Base-by-base conservation (phyloP, 2,329 filamentous ascomycete species). In the Furcasterigmium sp. region DNA sequence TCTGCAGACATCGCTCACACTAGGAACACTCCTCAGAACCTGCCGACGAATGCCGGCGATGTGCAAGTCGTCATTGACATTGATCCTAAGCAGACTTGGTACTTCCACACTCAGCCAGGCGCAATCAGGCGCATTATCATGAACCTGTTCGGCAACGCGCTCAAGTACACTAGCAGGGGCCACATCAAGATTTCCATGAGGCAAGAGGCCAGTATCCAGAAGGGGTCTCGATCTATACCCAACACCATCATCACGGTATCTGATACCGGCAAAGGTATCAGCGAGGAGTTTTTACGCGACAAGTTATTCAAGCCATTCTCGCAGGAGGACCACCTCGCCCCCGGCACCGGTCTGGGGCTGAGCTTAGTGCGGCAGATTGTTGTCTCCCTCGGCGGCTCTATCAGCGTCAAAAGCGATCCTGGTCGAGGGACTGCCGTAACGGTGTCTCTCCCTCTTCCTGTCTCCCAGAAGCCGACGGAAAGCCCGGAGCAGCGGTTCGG, bases 201-300 rank as follows among this genome's bases (percentile, higher is more conserved):
- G 36, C 45, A 51, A 11, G 46, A 51, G 29, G 48, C 48, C 21
- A 50, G 49, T 26, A 49, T 20, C 25, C 45, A 5, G 44, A 55
- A 10, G 44, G 40, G 7, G 43, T 48, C 25, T 46, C 53, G 35
- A 36, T 58, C 21, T 42, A 55, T 40, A 39, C 61, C 11, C 28
- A 46, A 39, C 39, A 40, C 48, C 11, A 39, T 61, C 1, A 51
- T 78, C 21, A 75, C 67, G 0, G 72, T 85, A 11, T 67, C 70
- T 0, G 82, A 85, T 52, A 80, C 80, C 3, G 81, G 82, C 2
- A 72, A 72, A 43, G 82, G 82, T 6, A 85, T 85, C 43, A 74
- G 70, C 0, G 66, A 73, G 18, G 74, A 82, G 10, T 85, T 78
- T 49, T 60, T 83, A 23, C 67, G 72, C 32, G 73, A 73, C 10